phyloP scores from a whole-genome alignment of 768 basidiomycete species.

The Boletellus ananas region DNA sequence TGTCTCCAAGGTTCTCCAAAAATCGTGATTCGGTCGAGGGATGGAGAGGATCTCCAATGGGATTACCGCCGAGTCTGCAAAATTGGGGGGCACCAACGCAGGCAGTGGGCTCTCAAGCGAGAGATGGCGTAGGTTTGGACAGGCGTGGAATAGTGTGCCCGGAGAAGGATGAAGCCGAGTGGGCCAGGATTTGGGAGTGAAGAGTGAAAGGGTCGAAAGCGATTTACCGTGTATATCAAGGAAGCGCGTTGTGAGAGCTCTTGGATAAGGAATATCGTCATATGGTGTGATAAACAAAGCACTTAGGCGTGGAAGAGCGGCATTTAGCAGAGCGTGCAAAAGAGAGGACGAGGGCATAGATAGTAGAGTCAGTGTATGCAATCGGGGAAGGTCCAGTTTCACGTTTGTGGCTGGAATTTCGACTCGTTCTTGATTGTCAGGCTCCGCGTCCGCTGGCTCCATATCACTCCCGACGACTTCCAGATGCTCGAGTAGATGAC shows the following conservation, averaged over 20 bases:
- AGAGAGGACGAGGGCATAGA: slow-evolving; percentile 67
- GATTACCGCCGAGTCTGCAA: slow-evolving; percentile 21
- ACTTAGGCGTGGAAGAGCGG: slow-evolving; percentile 57
- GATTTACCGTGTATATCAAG: slow-evolving; percentile 54
- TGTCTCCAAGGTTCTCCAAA: slow-evolving; percentile 52
- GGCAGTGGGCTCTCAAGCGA: slow-evolving; percentile 73
- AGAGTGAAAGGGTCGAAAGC: slow-evolving; percentile 61
- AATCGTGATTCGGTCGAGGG: slow-evolving; percentile 63
- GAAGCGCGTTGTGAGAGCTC: slow-evolving; percentile 54
- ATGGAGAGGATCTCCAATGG: slow-evolving; percentile 66
- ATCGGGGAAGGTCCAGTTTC: slow-evolving; percentile 48
- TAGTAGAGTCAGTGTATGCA: slow-evolving; percentile 58
- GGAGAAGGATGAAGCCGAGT: slow-evolving; percentile 56
- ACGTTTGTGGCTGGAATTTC: slow-evolving; percentile 30
- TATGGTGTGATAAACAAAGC: slow-evolving; percentile 73
- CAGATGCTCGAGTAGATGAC: slow-evolving; percentile 56
- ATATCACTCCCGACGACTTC: slow-evolving; percentile 60
- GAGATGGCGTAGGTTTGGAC: slow-evolving; percentile 60
- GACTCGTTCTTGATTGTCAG: slow-evolving; percentile 17
- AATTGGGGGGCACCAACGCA: slow-evolving; percentile 33
- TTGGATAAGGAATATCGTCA: slow-evolving; percentile 59
- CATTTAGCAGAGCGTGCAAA: slow-evolving; percentile 53
- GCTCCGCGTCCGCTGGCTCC: slow-evolving; percentile 49
- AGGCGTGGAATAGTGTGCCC: slow-evolving; percentile 41
- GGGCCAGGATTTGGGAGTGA: slow-evolving; percentile 69